Percentiles rank a stretch among this genome's conserved stretches.
phyloP scores from a whole-genome alignment of 306 rosid genomes.

The Rubus parviflorus region DNA sequence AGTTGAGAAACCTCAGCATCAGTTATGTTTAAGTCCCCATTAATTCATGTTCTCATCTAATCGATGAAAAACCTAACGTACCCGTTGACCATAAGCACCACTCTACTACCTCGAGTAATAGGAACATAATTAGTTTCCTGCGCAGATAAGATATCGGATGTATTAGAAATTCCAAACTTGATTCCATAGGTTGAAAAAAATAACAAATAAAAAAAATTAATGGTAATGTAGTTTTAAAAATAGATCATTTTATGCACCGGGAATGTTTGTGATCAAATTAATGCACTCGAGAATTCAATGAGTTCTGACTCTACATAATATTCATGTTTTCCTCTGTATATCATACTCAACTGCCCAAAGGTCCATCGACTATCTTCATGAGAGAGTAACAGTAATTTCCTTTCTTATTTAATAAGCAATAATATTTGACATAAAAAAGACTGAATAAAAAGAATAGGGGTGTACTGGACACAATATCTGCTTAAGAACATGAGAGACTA shows the following conservation, averaged over 20 bases:
- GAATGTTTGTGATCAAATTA: not conserved
- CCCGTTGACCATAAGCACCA: conserved; percentile 95
- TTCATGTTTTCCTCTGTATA: not conserved
- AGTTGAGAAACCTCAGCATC: not conserved
- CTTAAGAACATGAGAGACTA: conserved; percentile 78
- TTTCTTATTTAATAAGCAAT: not conserved
- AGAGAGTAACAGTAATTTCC: not conserved
- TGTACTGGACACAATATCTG: conserved; percentile 85
- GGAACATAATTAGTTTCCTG: conserved; percentile 96
- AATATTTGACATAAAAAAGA: not conserved
- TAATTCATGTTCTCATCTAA: conserved; percentile 12
- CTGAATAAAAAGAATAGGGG: conserved; percentile 21
- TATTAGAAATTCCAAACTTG: not conserved
- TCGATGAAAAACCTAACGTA: conserved; percentile 38
- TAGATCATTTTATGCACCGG: not conserved
- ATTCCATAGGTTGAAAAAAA: not conserved
- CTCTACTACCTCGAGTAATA: conserved; percentile 79
- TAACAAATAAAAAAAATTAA: not conserved
- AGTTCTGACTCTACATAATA: not conserved
- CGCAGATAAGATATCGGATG: conserved; percentile 21
- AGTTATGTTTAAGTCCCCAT: conserved; percentile 9
- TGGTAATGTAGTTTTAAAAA: not conserved
- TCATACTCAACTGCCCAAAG: not conserved
- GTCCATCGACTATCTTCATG: not conserved
- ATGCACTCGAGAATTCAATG: not conserved